Percentiles rank a stretch among this genome's conserved stretches.
These are phyloP conservation scores for Solanum pimpinellifolium DNA, from an alignment of 257 asterid species.

Conservation along the genomic window DNA sequence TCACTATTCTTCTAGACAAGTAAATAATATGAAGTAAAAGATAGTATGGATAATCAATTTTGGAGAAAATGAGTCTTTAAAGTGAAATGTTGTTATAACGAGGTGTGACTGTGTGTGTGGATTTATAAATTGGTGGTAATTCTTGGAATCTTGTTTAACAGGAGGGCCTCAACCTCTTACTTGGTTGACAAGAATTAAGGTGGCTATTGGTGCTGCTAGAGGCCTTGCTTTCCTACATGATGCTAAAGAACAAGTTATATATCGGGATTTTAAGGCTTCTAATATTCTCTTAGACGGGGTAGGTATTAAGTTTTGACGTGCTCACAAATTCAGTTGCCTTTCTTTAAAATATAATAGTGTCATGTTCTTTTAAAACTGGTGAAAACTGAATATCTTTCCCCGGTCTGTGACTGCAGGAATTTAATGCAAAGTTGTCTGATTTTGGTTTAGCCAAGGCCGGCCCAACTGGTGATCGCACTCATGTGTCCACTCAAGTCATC, in stretches of 20 bases:
- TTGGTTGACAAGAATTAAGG: slow-evolving; percentile 81
- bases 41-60: neutral
- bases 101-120: neutral
- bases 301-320: neutral
- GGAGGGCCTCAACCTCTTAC: slow-evolving; percentile 81
- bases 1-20: neutral
- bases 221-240: slow-evolving; percentile 86
- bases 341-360: neutral
- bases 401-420: slow-evolving; percentile 39
- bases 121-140: neutral
- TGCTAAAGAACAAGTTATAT: slow-evolving; percentile 73
- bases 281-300: slow-evolving; percentile 88
- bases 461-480: slow-evolving; percentile 87
- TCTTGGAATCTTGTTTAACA: slow-evolving; percentile 12
- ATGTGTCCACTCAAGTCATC: slow-evolving; percentile 83
- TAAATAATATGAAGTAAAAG: neutral
- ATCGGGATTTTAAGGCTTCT: slow-evolving; percentile 83
- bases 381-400: neutral
- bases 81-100: neutral
- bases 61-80: neutral
- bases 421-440: slow-evolving; percentile 76
- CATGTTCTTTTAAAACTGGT: neutral
- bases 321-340: neutral
- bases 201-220: slow-evolving; percentile 77
- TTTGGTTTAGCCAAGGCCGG: slow-evolving; percentile 91